Evolutionary conservation across 352 stramenopile species (phyloP).

Genomic region (Phytopythium vexans): DNA sequence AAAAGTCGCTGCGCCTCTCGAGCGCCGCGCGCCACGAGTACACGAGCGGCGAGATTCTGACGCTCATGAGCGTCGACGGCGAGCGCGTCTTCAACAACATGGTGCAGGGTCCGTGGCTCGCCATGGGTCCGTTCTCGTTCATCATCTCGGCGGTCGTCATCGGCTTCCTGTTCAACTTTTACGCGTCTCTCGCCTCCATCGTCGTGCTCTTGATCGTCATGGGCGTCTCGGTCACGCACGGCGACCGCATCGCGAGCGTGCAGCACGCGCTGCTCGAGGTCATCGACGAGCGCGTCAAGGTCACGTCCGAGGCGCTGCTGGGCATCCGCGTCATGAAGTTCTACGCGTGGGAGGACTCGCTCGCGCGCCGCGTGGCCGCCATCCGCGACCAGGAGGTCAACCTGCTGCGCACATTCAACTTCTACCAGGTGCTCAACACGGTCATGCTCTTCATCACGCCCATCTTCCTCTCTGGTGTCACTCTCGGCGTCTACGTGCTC

Average conservation of each 20-base stretch:
- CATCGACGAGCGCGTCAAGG: conserved; percentile 86
- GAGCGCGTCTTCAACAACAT: conserved; percentile 33
- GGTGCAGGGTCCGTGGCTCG: conserved; percentile 21
- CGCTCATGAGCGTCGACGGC: conserved; percentile 35
- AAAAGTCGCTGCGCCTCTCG: conserved; percentile 62
- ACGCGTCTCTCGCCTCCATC: conserved; percentile 8
- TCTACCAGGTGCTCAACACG: conserved; percentile 35
- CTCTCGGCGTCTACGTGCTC: conserved; percentile 22
- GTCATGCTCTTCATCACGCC: conserved; percentile 36
- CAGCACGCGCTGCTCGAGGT: conserved; percentile 20
- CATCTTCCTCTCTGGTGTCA: conserved; percentile 20
- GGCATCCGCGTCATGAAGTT: conserved; percentile 90
- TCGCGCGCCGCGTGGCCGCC: conserved; percentile 27
- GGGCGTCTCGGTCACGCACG: conserved; percentile 11
- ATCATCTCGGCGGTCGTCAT: conserved; percentile 21
- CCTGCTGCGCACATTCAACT: conserved; percentile 33
- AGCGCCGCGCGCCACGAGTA: conserved; percentile 32
- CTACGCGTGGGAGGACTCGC: conserved; percentile 73
- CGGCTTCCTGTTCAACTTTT: conserved; percentile 22
- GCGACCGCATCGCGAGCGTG: conserved; percentile 10
- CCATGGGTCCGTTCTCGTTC: conserved; percentile 24
- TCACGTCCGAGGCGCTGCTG: conserved; percentile 89
- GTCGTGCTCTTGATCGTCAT: conserved; percentile 17
- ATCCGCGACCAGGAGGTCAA: conserved; percentile 41
- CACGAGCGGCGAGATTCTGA: conserved; percentile 36